phyloP scores from a whole-genome alignment of 345 rosid genomes.

The Rhizophora apiculata region DNA sequence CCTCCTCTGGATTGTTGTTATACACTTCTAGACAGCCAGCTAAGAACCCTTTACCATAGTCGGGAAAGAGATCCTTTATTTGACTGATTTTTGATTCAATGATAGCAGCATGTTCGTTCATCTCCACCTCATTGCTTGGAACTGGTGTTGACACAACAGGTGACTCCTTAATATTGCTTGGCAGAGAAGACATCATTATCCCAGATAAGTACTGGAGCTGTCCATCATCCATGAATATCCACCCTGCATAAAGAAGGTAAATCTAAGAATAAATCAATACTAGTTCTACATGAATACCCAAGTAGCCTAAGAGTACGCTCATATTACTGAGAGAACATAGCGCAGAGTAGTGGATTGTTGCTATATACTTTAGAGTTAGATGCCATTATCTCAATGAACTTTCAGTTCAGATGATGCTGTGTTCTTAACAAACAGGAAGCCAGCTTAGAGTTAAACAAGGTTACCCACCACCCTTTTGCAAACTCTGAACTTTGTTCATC shows the following conservation, averaged over 20 bases:
- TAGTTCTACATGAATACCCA: neutral
- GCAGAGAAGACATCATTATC: slow-evolving; percentile 42
- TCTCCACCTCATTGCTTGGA: slow-evolving; percentile 33
- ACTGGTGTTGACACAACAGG: slow-evolving; percentile 28
- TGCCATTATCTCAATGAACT: neutral
- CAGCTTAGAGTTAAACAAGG: neutral
- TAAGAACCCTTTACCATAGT: slow-evolving; percentile 74
- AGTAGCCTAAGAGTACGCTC: neutral
- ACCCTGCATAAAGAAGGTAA: slow-evolving; percentile 49
- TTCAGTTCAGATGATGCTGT: neutral
- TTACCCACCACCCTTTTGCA: slow-evolving; percentile 57
- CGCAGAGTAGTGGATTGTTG: neutral
- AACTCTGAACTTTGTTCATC: slow-evolving; percentile 52
- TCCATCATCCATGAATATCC: slow-evolving; percentile 75
- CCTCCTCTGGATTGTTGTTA: slow-evolving; percentile 89
- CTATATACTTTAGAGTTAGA: neutral
- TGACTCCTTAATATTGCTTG: slow-evolving; percentile 31
- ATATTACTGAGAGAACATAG: neutral
- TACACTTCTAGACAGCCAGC: slow-evolving; percentile 87
- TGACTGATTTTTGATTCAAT: slow-evolving; percentile 84
- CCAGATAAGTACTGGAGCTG: slow-evolving; percentile 78
- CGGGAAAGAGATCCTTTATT: slow-evolving; percentile 88
- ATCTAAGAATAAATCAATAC: neutral
- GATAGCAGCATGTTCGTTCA: slow-evolving; percentile 67
- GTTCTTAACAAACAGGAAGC: neutral